Conservation (phyloP, 495 filamentous ascomycete genomes). For the Xylaria castorea region DNA sequence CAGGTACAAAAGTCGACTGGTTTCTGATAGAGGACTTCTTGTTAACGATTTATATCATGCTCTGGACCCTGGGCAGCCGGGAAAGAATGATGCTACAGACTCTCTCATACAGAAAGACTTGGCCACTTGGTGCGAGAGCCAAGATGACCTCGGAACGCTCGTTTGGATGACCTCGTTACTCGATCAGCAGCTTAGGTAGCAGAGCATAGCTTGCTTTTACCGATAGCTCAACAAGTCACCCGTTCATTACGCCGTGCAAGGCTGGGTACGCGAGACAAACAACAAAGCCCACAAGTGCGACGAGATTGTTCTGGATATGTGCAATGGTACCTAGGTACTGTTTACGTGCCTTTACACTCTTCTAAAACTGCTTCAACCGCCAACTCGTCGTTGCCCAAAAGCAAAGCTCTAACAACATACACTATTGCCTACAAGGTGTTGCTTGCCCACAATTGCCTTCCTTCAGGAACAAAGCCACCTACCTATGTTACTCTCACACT, state of each 20-base stretch:
- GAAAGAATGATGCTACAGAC: not conserved
- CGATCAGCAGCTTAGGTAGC: not conserved
- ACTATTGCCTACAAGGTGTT: not conserved
- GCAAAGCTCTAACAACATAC: no score
- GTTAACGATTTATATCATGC: not conserved
- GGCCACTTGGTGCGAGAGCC: conserved; percentile 15
- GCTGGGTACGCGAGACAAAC: not conserved
- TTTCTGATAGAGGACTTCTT: not conserved
- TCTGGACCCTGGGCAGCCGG: not conserved
- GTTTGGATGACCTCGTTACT: conserved; percentile 19
- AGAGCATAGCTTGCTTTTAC: not conserved
- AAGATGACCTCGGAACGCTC: conserved; percentile 17
- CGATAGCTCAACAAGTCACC: not conserved
- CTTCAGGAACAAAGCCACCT: not conserved
- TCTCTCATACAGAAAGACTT: not conserved
- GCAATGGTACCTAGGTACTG: not conserved
- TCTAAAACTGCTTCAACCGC: not conserved
- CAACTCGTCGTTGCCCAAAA: not conserved
- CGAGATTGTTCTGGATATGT: not conserved
- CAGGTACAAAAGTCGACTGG: conserved; percentile 11
- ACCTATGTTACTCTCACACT: not conserved
- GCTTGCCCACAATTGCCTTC: not conserved
- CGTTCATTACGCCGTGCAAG: not conserved
- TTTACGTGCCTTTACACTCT: not conserved
- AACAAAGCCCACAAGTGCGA: not conserved